A percentile compares a stretch with the other conserved stretches of the same genome.
These are phyloP conservation scores for Arthrobotrys iridis DNA, from an alignment of 2,329 filamentous ascomycete species.

Conservation along the genomic window DNA sequence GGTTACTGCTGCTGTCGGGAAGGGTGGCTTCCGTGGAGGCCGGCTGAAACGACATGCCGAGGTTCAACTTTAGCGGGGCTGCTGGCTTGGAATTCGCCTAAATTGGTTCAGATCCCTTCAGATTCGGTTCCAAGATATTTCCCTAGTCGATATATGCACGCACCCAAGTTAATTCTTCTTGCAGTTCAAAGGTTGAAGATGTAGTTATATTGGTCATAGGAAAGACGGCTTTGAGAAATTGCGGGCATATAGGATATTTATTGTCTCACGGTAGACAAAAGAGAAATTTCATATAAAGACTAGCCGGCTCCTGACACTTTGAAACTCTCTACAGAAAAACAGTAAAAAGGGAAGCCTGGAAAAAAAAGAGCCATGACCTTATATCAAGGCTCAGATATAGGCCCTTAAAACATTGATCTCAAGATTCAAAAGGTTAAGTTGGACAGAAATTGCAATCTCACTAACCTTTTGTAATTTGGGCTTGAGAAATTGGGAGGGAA, in stretches of 20 bases:
- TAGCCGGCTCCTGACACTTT: background rate
- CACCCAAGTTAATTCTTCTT: constrained; percentile 3
- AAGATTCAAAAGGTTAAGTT: background rate
- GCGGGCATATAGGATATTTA: constrained; percentile 4
- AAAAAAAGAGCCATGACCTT: background rate
- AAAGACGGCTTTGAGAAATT: background rate
- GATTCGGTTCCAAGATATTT: constrained; percentile 27
- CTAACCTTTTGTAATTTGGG: constrained; percentile 13
- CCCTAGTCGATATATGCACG: background rate
- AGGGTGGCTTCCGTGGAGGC: constrained; percentile 15
- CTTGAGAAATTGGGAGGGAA: background rate
- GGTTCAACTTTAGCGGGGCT: constrained; percentile 18
- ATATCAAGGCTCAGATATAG: constrained; percentile 10
- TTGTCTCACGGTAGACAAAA: background rate
- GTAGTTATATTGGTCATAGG: background rate
- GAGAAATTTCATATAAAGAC: background rate
- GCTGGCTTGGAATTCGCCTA: constrained; percentile 14
- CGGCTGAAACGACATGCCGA: constrained; percentile 50
- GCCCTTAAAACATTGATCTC: background rate
- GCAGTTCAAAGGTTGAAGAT: background rate
- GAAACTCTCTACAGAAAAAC: constrained; percentile 4
- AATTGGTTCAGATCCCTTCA: background rate
- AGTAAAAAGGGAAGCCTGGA: constrained; percentile 7
- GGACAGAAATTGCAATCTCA: background rate
- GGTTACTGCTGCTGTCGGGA: background rate